Conservation (phyloP, 164 flowering plant genomes). For the Liquidambar formosana region DNA sequence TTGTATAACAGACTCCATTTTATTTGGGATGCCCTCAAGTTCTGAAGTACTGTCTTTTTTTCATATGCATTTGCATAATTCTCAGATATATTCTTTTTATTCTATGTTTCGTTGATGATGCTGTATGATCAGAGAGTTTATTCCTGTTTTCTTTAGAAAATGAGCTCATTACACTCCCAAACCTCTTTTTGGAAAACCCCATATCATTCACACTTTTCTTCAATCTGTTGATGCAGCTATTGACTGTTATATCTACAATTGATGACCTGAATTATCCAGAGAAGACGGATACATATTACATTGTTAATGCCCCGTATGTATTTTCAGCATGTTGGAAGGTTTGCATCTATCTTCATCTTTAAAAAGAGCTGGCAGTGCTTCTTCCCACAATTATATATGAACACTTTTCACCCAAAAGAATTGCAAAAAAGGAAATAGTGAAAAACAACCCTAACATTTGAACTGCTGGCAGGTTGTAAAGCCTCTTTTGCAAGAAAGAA, state of each 20-base stretch:
- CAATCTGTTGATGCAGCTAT: constrained; percentile 55
- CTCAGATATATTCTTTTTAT: too few species aligned
- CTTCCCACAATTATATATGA: background rate
- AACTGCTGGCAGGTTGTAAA: constrained; percentile 67
- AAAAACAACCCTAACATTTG: background rate
- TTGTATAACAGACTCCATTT: too few species aligned
- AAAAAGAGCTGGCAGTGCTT: background rate
- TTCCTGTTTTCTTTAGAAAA: background rate
- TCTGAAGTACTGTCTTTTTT: too few species aligned
- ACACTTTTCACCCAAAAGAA: background rate
- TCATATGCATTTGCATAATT: too few species aligned
- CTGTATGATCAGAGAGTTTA: background rate
- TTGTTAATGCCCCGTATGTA: constrained; percentile 88
- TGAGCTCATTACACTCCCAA: background rate
- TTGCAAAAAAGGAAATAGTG: background rate
- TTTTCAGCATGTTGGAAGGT: constrained; percentile 99
- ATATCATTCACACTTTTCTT: background rate
- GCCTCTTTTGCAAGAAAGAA: constrained; percentile 96
- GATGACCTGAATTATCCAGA: constrained; percentile 99
- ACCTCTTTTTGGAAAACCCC: background rate
- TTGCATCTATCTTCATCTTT: constrained; percentile 13
- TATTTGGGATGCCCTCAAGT: too few species aligned
- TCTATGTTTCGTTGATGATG: background rate
- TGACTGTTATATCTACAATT: constrained; percentile 78
- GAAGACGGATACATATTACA: constrained; percentile 93